Evolutionary conservation across 768 basidiomycete species (phyloP), one percentile per base, ranked within the genome.

Genomic region (Boletellus ananiceps): DNA sequence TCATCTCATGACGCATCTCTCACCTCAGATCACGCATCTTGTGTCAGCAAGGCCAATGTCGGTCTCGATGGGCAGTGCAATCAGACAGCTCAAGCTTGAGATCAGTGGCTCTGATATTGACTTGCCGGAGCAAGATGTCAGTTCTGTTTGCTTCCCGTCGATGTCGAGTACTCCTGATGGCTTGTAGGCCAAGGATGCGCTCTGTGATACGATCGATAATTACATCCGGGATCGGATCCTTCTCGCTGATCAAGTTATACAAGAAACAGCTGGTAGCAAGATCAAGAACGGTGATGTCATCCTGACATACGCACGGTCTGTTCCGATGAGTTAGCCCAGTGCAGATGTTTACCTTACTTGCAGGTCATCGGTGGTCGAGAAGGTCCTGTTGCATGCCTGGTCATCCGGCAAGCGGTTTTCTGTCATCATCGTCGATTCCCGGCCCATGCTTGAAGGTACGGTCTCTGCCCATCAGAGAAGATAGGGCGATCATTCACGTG

Each of bases 191-290:
- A 97, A 97, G 70, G 78, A 92, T 60, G 74, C 75, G 4, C 72
- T 99, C 5, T 87, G 88, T 60, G 74, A 77, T 42, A 86, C 87
- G 60, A 97, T 99, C 49, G 93, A 95, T 63, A 82, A 84, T 49
- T 99, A 95, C 65, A 89, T 98, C 62, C 84, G 86, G 23, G 95
- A 98, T 69, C 81, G 93, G 39, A 96, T 99, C 58, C 84, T 90
- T 54, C 77, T 90, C 39, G 96, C 96, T 3, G 95, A 88, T 68
- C 82, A 93, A 63, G 90, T 98, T 45, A 98, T 99, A 41, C 84
- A 90, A 63, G 83, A 88, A 52, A 80, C 85, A 45, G 92, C 93
- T 0, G 82, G 84, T 40, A 88, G 84, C 61, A 98, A 98, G 73
- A 97, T 99, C 62, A 90, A 91, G 58, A 83, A 96, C 56, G 92